Evolutionary conservation across 2,329 filamentous ascomycete species (phyloP).

Genomic region (Stachybotrys chlorohalonatus): DNA sequence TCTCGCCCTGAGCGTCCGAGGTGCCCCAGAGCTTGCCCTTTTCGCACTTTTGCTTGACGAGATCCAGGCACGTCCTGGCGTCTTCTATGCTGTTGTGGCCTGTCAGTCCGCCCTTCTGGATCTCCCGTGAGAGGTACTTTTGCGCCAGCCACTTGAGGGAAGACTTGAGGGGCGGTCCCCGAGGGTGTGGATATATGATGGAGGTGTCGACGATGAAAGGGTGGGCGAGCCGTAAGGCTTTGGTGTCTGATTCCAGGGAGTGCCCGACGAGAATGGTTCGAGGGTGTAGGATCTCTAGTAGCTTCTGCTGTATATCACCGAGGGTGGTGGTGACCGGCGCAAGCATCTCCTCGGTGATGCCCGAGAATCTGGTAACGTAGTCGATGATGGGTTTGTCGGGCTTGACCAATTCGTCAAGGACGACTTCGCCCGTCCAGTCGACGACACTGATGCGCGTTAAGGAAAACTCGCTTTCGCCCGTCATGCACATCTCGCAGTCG

Average conservation of each 20-base stretch:
- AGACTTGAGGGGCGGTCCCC: slow-evolving; percentile 81
- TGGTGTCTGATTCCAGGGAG: slow-evolving; percentile 75
- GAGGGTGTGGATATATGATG: slow-evolving; percentile 81
- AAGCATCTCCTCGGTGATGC: slow-evolving; percentile 82
- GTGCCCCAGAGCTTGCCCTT: slow-evolving; percentile 82
- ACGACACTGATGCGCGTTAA: slow-evolving; percentile 85
- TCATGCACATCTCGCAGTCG: slow-evolving; percentile 97
- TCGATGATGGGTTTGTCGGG: slow-evolving; percentile 80
- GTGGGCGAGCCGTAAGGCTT: slow-evolving; percentile 76
- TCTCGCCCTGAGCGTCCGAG: slow-evolving; percentile 70
- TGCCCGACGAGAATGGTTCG: slow-evolving; percentile 71
- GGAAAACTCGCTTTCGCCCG: slow-evolving; percentile 67
- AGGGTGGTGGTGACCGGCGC: slow-evolving; percentile 76
- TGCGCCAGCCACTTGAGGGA: slow-evolving; percentile 83
- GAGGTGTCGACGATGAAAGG: slow-evolving; percentile 92
- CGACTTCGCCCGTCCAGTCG: slow-evolving; percentile 71
- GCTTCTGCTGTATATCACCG: slow-evolving; percentile 67
- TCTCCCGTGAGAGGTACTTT: slow-evolving; percentile 77
- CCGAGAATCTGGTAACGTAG: slow-evolving; percentile 86
- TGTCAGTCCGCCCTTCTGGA: slow-evolving; percentile 66
- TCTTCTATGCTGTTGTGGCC: slow-evolving; percentile 94
- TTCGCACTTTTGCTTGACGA: slow-evolving; percentile 93
- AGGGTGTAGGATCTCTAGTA: slow-evolving; percentile 64
- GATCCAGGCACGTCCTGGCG: slow-evolving; percentile 79
- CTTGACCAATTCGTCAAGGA: slow-evolving; percentile 88